These are phyloP conservation scores for Chamaenerion angustifolium DNA, from an alignment of 345 rosid species.

Conservation along the genomic window DNA sequence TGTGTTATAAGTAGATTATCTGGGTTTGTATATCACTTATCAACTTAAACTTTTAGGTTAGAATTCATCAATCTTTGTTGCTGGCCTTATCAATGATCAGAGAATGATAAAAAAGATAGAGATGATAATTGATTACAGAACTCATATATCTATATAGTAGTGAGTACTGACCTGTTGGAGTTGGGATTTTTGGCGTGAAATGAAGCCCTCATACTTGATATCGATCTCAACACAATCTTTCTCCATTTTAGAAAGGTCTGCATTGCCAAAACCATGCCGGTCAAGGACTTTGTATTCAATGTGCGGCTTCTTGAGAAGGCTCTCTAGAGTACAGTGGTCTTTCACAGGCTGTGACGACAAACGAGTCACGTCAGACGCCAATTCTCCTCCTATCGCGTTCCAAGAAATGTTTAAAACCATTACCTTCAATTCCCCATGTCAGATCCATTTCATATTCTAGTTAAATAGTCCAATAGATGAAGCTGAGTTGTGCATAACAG, in stretches of 20 bases:
- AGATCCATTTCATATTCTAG: too few species aligned
- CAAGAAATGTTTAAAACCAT: not conserved
- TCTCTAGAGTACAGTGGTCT: constrained; percentile 68
- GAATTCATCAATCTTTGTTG: too few species aligned
- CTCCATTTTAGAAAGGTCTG: constrained; percentile 49
- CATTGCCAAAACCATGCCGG: constrained; percentile 75
- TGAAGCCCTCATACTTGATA: constrained; percentile 90
- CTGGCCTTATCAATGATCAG: too few species aligned
- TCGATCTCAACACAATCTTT: constrained; percentile 87
- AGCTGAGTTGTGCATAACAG: too few species aligned
- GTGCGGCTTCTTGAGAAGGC: constrained; percentile 90
- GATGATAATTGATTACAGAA: not conserved
- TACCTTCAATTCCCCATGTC: too few species aligned
- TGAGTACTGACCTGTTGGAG: constrained; percentile 52
- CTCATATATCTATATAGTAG: not conserved
- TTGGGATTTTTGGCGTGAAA: constrained; percentile 66
- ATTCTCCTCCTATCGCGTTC: constrained; percentile 51
- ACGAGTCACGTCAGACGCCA: constrained; percentile 57
- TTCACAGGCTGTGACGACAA: constrained; percentile 77
- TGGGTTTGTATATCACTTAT: too few species aligned
- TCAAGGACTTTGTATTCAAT: constrained; percentile 59
- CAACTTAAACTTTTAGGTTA: too few species aligned
- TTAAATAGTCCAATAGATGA: too few species aligned
- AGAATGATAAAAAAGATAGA: not conserved
- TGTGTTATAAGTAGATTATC: too few species aligned